phyloP scores from a whole-genome alignment of 2,329 filamentous ascomycete species.

The Fusarium haematococcum region DNA sequence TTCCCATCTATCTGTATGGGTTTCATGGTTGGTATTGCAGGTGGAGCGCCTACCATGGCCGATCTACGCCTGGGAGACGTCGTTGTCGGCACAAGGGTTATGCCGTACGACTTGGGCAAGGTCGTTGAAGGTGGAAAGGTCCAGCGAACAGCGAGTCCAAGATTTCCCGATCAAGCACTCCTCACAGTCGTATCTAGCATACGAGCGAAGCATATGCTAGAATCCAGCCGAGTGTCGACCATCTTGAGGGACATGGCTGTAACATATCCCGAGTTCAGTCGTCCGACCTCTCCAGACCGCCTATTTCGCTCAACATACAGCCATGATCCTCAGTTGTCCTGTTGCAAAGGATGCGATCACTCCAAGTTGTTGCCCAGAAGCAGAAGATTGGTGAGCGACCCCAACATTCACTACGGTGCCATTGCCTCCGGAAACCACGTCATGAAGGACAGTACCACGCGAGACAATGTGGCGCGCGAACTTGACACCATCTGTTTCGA shows the following conservation, averaged over 20 bases:
- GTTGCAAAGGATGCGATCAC: neutral
- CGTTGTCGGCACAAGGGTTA: slow-evolving; percentile 41
- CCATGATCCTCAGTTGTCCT: rapidly evolving
- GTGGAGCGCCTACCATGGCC: slow-evolving; percentile 18
- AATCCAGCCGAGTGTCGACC: neutral
- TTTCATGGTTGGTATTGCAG: slow-evolving; percentile 43
- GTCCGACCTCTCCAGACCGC: neutral
- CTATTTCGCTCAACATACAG: neutral
- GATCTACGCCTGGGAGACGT: slow-evolving; percentile 45
- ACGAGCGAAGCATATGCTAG: neutral
- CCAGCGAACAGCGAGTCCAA: neutral
- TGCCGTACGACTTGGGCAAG: slow-evolving; percentile 45
- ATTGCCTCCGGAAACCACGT: slow-evolving; percentile 51
- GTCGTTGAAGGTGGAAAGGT: slow-evolving; percentile 5
- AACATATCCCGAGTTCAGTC: neutral
- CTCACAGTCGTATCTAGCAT: slow-evolving; percentile 22
- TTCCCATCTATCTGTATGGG: slow-evolving; percentile 48
- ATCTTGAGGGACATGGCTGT: neutral
- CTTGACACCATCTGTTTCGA: slow-evolving; percentile 42
- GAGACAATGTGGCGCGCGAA: slow-evolving; percentile 45
- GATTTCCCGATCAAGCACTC: neutral
- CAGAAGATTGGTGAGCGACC: neutral
- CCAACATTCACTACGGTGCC: slow-evolving; percentile 6
- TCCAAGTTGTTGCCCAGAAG: neutral
- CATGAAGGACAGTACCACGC: slow-evolving; percentile 48